Evolutionary conservation across 805 yeast genomes (phyloP).

Genomic region (Ogataea trehaloabstinens): DNA sequence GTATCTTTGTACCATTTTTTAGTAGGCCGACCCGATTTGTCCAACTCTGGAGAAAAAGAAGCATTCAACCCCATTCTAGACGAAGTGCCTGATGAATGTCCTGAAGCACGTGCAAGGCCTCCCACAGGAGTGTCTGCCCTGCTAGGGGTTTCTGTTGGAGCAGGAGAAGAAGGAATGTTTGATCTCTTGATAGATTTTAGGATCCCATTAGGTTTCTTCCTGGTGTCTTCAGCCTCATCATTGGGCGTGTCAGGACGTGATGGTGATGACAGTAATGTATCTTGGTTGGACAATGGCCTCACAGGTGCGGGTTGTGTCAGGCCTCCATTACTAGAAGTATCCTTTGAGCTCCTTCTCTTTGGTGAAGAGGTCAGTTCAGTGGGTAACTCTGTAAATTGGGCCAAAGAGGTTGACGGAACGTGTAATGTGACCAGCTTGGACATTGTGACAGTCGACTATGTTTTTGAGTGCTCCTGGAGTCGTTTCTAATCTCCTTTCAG

Average conservation of each 20-base stretch:
- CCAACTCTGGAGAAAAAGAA: slow-evolving; percentile 25
- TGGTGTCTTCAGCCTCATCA: slow-evolving; percentile 6
- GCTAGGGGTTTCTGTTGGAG: slow-evolving; percentile 17
- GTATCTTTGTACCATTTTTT: slow-evolving; percentile 17
- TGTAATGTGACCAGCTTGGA: slow-evolving; percentile 16
- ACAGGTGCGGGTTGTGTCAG: slow-evolving; percentile 15
- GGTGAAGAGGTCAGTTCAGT: slow-evolving; percentile 5
- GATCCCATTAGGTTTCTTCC: slow-evolving; percentile 1
- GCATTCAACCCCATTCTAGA: slow-evolving; percentile 14
- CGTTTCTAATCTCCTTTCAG: no score
- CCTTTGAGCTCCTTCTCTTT: neutral
- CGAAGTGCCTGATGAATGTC: neutral
- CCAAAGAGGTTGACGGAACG: slow-evolving; percentile 10
- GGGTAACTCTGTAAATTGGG: slow-evolving; percentile 18
- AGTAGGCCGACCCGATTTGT: slow-evolving; percentile 20
- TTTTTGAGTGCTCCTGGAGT: no score
- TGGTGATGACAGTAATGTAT: slow-evolving; percentile 7
- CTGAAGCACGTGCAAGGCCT: neutral
- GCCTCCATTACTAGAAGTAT: slow-evolving; percentile 8
- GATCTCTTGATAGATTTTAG: slow-evolving; percentile 2
- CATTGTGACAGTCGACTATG: no score
- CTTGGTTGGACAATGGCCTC: neutral
- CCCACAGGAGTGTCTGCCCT: slow-evolving; percentile 20
- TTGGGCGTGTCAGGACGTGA: slow-evolving; percentile 4
- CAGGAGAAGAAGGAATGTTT: slow-evolving; percentile 16